Conservation (phyloP, 768 basidiomycete genomes). For the Xerocomellus dryophilus region DNA sequence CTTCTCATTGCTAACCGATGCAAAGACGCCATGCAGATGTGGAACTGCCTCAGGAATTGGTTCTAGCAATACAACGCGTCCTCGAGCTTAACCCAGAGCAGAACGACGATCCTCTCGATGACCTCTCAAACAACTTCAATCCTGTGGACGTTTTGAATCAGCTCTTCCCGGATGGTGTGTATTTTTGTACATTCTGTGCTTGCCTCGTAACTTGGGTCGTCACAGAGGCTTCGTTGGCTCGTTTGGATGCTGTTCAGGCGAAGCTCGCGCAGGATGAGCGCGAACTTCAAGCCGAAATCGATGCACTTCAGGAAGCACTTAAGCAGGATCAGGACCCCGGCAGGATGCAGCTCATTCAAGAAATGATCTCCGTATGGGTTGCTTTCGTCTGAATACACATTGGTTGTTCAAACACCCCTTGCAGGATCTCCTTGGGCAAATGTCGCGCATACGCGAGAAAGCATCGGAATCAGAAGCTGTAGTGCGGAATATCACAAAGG, state of each 20-base stretch:
- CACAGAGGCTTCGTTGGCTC: constrained; percentile 70
- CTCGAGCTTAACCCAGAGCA: constrained; percentile 50
- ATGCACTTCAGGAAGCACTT: constrained; percentile 62
- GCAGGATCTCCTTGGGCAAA: constrained; percentile 91
- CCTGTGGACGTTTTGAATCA: constrained; percentile 52
- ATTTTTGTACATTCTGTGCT: background rate
- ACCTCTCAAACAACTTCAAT: constrained; percentile 54
- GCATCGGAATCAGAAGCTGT: constrained; percentile 97
- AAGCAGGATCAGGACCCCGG: constrained; percentile 79
- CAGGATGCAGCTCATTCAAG: constrained; percentile 87
- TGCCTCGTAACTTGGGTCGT: background rate
- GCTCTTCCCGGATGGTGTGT: constrained; percentile 77
- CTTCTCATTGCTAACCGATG: constrained; percentile 11
- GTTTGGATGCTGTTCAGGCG: constrained; percentile 68
- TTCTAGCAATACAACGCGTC: constrained; percentile 68
- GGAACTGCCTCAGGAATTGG: constrained; percentile 63
- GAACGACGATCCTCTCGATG: constrained; percentile 54
- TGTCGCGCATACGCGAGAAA: constrained; percentile 94
- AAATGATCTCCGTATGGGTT: constrained; percentile 83
- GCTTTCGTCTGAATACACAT: background rate
- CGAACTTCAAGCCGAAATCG: constrained; percentile 70
- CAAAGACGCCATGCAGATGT: constrained; percentile 30
- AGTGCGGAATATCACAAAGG: constrained; percentile 91
- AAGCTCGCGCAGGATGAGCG: constrained; percentile 66
- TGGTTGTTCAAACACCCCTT: constrained; percentile 6